These are phyloP conservation scores for Amylocystis lapponica DNA, from an alignment of 768 basidiomycete species.

Conservation along the genomic window DNA sequence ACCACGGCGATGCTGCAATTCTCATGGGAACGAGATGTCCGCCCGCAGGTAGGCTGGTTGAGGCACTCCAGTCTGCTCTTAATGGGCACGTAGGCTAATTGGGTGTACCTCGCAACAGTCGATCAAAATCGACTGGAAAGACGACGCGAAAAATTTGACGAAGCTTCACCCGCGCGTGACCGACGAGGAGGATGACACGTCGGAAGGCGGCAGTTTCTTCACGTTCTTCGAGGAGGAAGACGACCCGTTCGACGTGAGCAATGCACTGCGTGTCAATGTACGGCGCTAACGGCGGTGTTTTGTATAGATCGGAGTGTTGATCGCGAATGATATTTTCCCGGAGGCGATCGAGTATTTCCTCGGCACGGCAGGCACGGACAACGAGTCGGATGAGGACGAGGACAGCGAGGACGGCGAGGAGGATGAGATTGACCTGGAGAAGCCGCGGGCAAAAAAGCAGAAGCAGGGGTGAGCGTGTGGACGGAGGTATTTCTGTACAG, in stretches of 20 bases:
- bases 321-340: slow-evolving; percentile 75
- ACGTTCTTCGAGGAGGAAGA: slow-evolving; percentile 70
- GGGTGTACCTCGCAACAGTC: slow-evolving; percentile 33
- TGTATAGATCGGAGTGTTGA: slow-evolving; percentile 58
- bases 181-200: slow-evolving; percentile 52
- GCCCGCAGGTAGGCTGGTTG: slow-evolving; percentile 47
- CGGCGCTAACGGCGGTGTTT: too few species aligned
- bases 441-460: slow-evolving; percentile 70
- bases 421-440: slow-evolving; percentile 85
- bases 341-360: slow-evolving; percentile 81
- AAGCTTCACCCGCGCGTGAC: slow-evolving; percentile 67
- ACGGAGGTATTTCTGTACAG: neutral
- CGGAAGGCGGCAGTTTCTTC: slow-evolving; percentile 81
- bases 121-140: slow-evolving; percentile 77
- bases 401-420: slow-evolving; percentile 68
- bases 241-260: slow-evolving; percentile 69
- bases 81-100: too few species aligned
- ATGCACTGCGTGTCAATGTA: neutral
- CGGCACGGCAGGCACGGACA: slow-evolving; percentile 55
- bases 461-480: slow-evolving; percentile 42
- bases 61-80: neutral
- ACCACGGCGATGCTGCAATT: slow-evolving; percentile 77
- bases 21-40: slow-evolving; percentile 71
- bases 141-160: slow-evolving; percentile 67
- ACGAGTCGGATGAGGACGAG: slow-evolving; percentile 63